These are phyloP conservation scores for Articulospora tetracladia DNA, from an alignment of 495 filamentous ascomycete species.

Conservation along the genomic window DNA sequence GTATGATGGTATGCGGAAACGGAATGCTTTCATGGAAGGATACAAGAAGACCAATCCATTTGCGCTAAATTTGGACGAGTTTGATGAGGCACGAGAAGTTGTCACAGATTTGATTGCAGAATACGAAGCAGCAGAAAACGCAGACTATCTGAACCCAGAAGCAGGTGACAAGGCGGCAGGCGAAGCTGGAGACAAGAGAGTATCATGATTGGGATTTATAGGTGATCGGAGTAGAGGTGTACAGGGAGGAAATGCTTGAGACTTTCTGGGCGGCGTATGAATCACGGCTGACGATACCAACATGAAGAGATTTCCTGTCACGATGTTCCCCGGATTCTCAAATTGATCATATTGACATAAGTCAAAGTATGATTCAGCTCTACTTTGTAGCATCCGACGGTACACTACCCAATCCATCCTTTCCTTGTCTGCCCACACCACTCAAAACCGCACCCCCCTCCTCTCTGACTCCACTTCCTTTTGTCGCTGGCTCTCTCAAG, in stretches of 20 bases:
- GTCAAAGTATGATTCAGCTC: neutral
- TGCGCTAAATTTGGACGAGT: slow-evolving; percentile 83
- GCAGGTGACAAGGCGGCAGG: slow-evolving; percentile 17
- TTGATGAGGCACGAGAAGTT: slow-evolving; percentile 88
- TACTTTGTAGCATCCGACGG: slow-evolving; percentile 47
- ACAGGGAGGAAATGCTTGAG: neutral
- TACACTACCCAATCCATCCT: slow-evolving; percentile 44
- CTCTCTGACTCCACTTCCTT: slow-evolving; percentile 51
- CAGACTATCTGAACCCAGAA: slow-evolving; percentile 63
- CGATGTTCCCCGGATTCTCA: neutral
- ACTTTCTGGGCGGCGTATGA: neutral
- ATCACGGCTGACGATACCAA: neutral
- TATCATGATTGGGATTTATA: slow-evolving; percentile 7
- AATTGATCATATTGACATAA: neutral
- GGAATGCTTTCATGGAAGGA: slow-evolving; percentile 91
- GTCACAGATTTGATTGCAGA: slow-evolving; percentile 85
- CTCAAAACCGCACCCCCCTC: slow-evolving; percentile 39
- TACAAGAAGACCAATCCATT: slow-evolving; percentile 96
- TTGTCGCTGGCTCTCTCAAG: slow-evolving; percentile 60
- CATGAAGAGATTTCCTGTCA: neutral
- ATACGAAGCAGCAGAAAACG: slow-evolving; percentile 92
- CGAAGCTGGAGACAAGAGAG: slow-evolving; percentile 22
- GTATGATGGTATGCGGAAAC: slow-evolving; percentile 89
- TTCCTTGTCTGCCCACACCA: slow-evolving; percentile 51
- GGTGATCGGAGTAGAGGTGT: slow-evolving; percentile 11